Evolutionary conservation across 2,329 filamentous ascomycete species (phyloP), one percentile per base, ranked within the genome.

Genomic region (Phialophora expanda): DNA sequence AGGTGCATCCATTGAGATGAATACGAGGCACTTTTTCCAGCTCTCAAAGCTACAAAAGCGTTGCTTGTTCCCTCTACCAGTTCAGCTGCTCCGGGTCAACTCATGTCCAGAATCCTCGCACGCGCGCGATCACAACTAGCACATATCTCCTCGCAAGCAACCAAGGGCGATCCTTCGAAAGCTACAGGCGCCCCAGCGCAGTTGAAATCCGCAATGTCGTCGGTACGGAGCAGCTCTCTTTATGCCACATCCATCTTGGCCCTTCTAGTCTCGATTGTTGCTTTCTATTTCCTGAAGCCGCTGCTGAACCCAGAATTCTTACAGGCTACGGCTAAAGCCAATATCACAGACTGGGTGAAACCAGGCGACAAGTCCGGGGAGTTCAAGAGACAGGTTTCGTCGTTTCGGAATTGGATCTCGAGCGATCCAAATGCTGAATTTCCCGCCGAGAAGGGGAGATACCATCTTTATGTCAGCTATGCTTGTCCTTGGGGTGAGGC

Each of bases 401-500:
- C 87, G 62, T 98, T 98, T 80, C 88, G 95, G 66, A 87, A 90
- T 77, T 91, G 83, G 78, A 90, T 97, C 77, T 92, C 90, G 34
- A 86, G 84, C 69, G 86, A 91, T 72, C 79, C 87, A 0, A 89
- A 86, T 50, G 89, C 91, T 4, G 80, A 89, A 77, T 97, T 93
- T 73, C 90, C 92, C 4, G 86, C 92, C 0, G 94, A 98, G 80
- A 92, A 91, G 80, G 92, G 86, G 61, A 86, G 95, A 63, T 99
- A 99, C 78, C 95, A 99, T 80, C 87, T 99, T 73, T 99, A 94
- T 76, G 90, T 97, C 71, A 94, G 90, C 74, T 97, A 96, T 79
- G 93, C 93, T 6, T 97, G 93, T 78, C 93, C 93, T 3, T 97
- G 93, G 93, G 89, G 83, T 85, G 74, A 65, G 74, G 41, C 77